Conservation (phyloP, 202 grass and related monocot species). For the Elaeis oleifera region DNA sequence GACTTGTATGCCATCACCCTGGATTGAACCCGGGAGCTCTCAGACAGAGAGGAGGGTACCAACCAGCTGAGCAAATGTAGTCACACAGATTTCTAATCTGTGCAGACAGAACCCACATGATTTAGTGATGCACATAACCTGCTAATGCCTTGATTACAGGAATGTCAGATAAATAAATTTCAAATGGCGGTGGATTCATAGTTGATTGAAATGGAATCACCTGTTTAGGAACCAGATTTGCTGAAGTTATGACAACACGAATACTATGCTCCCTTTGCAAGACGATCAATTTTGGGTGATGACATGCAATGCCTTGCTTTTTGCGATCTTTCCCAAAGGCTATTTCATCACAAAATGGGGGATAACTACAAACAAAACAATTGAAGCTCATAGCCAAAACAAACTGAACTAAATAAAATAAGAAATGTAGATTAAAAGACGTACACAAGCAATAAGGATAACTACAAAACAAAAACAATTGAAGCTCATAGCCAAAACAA, state of each 20-base stretch:
- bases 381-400: background rate
- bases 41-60: no score
- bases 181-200: background rate
- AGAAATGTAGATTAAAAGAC: conserved; percentile 9
- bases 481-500: background rate
- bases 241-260: conserved; percentile 72
- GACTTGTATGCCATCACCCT: no score
- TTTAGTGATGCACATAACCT: no score
- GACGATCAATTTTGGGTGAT: conserved; percentile 79
- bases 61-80: no score
- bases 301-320: conserved; percentile 83
- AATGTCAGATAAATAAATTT: background rate
- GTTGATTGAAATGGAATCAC: conserved; percentile 20
- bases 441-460: conserved; percentile 74
- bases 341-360: conserved; percentile 67
- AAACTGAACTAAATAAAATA: conserved; percentile 1
- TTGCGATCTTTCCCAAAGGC: conserved; percentile 85
- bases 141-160: background rate
- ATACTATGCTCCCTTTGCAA: conserved; percentile 66
- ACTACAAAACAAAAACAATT: conserved; percentile 33
- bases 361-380: conserved; percentile 48
- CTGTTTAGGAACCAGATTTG: conserved; percentile 80
- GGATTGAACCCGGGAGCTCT: no score
- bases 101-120: no score
- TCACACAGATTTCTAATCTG: no score